These are phyloP conservation scores for Fusarium tupiense DNA, from an alignment of 2,329 filamentous ascomycete species.

Conservation along the genomic window DNA sequence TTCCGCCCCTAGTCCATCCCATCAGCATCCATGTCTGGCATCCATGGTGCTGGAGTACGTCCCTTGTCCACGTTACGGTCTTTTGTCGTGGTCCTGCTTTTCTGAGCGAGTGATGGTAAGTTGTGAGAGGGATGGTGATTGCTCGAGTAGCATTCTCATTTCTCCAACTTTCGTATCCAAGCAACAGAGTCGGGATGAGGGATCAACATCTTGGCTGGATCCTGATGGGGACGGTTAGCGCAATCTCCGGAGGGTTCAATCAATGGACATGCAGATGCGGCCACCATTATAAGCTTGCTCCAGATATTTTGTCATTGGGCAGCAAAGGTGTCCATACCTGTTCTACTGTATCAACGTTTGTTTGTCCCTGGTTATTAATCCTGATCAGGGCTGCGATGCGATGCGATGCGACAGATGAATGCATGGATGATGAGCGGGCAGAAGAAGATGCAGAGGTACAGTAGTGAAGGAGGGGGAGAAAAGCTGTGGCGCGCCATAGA, in stretches of 20 bases:
- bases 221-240: slow-evolving; percentile 17
- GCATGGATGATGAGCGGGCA: slow-evolving; percentile 17
- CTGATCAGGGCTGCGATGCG: slow-evolving; percentile 1
- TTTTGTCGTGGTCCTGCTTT: slow-evolving; percentile 12
- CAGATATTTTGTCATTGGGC: slow-evolving; percentile 46
- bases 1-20: slow-evolving; percentile 37
- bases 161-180: slow-evolving; percentile 24
- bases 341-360: slow-evolving; percentile 14
- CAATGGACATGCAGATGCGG: slow-evolving; percentile 17
- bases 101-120: slow-evolving; percentile 20
- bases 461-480: slow-evolving; percentile 5
- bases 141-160: slow-evolving; percentile 35
- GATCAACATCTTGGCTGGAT: slow-evolving; percentile 9
- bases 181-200: slow-evolving; percentile 10
- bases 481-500: slow-evolving; percentile 28
- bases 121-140: slow-evolving; percentile 6
- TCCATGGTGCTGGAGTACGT: slow-evolving; percentile 20
- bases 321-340: slow-evolving; percentile 46
- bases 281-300: slow-evolving; percentile 15
- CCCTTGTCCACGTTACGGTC: slow-evolving; percentile 19
- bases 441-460: slow-evolving; percentile 7
- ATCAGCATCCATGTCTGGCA: slow-evolving; percentile 30
- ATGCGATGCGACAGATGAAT: slow-evolving; percentile 20
- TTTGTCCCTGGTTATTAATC: background rate
- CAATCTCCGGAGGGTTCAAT: slow-evolving; percentile 28